These are phyloP conservation scores for Triticum monococcum DNA, from an alignment of 176 grass and related monocot species.

Conservation along the genomic window DNA sequence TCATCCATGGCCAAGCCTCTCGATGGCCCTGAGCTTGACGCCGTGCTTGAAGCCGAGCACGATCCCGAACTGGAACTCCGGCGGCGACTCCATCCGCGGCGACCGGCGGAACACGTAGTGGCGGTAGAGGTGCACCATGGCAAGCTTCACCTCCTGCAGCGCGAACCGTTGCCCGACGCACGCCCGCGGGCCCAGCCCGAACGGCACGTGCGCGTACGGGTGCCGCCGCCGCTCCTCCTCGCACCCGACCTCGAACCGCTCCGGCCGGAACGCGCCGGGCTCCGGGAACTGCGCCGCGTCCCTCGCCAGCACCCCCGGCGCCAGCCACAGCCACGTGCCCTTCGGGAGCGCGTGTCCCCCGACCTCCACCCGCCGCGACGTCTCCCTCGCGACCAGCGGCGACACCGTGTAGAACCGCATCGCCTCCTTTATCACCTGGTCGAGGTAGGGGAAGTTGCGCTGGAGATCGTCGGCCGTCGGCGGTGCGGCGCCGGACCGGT, in stretches of 20 bases:
- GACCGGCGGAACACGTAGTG: slow-evolving; percentile 66
- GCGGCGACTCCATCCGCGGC: slow-evolving; percentile 63
- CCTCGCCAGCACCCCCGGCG: slow-evolving; percentile 61
- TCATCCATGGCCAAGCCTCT: background rate
- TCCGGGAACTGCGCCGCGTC: slow-evolving; percentile 68
- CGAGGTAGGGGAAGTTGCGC: slow-evolving; percentile 60
- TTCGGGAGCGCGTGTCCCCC: slow-evolving; percentile 60
- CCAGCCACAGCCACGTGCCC: slow-evolving; percentile 86
- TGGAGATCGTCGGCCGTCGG: slow-evolving; percentile 57
- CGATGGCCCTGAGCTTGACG: slow-evolving; percentile 48
- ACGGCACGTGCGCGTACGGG: slow-evolving; percentile 77
- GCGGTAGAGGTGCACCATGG: slow-evolving; percentile 63
- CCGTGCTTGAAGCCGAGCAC: slow-evolving; percentile 69
- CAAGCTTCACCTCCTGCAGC: slow-evolving; percentile 79
- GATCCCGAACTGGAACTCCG: slow-evolving; percentile 80
- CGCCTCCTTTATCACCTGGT: slow-evolving; percentile 74
- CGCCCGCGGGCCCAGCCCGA: slow-evolving; percentile 73
- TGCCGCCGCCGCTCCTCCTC: slow-evolving; percentile 66
- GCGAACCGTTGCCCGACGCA: slow-evolving; percentile 86
- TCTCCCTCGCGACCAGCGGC: slow-evolving; percentile 66
- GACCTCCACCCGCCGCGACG: slow-evolving; percentile 49
- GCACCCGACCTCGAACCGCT: slow-evolving; percentile 55
- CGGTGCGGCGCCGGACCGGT: slow-evolving; percentile 37
- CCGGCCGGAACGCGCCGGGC: slow-evolving; percentile 53
- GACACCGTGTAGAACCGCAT: slow-evolving; percentile 73